Conservation (phyloP, 306 rosid genomes). For the Citrullus colocynthis region DNA sequence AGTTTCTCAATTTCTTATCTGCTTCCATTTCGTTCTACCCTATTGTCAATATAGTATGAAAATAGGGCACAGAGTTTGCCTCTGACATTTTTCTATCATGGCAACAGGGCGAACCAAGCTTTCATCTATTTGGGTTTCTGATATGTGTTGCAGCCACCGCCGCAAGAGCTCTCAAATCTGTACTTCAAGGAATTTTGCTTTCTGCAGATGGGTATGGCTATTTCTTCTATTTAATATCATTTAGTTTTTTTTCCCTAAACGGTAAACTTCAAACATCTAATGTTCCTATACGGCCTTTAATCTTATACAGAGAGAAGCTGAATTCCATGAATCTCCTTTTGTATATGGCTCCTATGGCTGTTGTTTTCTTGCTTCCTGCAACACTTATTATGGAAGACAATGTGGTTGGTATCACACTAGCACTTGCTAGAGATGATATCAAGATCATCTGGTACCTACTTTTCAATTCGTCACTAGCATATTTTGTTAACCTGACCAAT, state of each 20-base stretch:
- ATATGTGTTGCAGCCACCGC: constrained; percentile 16
- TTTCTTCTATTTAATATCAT: background rate
- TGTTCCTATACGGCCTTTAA: background rate
- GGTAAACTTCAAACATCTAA: background rate
- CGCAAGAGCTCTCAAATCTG: constrained; percentile 17
- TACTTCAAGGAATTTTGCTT: constrained; percentile 16
- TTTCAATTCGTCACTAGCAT: constrained; percentile 15
- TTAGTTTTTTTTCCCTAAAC: background rate
- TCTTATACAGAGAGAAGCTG: constrained; percentile 14
- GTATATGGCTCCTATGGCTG: constrained; percentile 18
- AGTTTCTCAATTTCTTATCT: background rate
- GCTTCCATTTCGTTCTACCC: background rate
- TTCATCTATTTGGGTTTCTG: constrained; percentile 14
- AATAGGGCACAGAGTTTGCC: background rate
- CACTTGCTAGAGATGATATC: constrained; percentile 15
- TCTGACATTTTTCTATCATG: background rate
- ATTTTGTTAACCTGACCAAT: constrained; percentile 14
- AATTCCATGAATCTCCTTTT: constrained; percentile 19
- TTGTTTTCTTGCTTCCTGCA: constrained; percentile 18
- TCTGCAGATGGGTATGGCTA: constrained; percentile 13
- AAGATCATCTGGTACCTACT: constrained; percentile 19
- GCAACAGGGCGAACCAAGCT: constrained; percentile 16
- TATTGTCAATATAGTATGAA: background rate
- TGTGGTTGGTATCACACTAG: constrained; percentile 13
- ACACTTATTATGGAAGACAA: constrained; percentile 17